phyloP scores from a whole-genome alignment of 306 rosid species.

The Carpinus viminea region DNA sequence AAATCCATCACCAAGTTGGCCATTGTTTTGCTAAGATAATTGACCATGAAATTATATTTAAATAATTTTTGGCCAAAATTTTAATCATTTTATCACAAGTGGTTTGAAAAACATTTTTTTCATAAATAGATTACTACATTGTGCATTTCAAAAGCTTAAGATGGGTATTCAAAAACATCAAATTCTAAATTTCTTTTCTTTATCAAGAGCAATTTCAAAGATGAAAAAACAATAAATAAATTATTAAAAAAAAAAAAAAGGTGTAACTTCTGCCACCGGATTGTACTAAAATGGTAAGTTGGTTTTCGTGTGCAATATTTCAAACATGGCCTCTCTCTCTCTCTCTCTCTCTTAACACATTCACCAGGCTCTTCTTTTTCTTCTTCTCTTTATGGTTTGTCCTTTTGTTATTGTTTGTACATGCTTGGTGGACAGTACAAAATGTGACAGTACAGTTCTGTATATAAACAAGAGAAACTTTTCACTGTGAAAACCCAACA shows the following conservation, averaged over 20 bases:
- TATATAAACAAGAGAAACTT: not conserved
- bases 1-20: too few species aligned
- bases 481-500: not conserved
- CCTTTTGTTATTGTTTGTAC: not conserved
- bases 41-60: too few species aligned
- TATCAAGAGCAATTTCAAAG: not conserved
- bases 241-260: conserved; percentile 31
- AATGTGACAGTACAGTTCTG: not conserved
- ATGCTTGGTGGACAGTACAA: not conserved
- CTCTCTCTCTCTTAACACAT: not conserved
- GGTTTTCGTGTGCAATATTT: conserved; percentile 31
- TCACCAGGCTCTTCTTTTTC: not conserved
- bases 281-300: conserved; percentile 40
- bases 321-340: not conserved
- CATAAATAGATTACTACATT: too few species aligned
- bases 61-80: too few species aligned
- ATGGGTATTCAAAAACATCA: too few species aligned
- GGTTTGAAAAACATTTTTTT: too few species aligned
- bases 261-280: conserved; percentile 43
- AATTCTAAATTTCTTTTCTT: too few species aligned
- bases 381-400: not conserved
- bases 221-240: conserved; percentile 32
- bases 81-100: too few species aligned
- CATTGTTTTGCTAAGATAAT: too few species aligned
- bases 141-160: too few species aligned